A percentile compares a stretch with the other conserved stretches of the same genome.
Evolutionary conservation across 257 asterid genomes (phyloP).

Genomic region (Capsicum chinense): DNA sequence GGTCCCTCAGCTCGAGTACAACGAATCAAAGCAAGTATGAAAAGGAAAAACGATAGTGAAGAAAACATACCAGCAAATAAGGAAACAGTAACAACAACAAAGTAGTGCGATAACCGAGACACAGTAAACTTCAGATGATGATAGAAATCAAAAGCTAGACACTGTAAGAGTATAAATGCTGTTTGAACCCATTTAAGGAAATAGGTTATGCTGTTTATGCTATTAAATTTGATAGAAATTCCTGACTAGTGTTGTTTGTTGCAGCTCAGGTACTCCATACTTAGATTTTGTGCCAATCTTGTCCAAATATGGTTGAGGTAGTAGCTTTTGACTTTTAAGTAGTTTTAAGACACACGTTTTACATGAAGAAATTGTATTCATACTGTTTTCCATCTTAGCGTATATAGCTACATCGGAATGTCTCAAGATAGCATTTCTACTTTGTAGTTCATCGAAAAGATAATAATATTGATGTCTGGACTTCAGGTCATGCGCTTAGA

Average conservation of each 20-base stretch:
- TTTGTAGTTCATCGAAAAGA: background rate
- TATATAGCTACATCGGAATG: background rate
- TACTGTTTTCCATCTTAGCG: background rate
- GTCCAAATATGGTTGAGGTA: background rate
- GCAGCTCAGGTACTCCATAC: background rate
- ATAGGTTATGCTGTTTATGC: constrained; percentile 15
- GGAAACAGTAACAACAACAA: too few species aligned
- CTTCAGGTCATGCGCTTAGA: background rate
- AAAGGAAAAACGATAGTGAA: too few species aligned
- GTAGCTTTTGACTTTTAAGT: constrained; percentile 2
- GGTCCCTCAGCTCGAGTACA: too few species aligned
- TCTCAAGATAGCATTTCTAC: background rate
- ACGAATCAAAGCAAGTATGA: too few species aligned
- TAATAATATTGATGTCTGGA: background rate
- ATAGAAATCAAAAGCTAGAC: too few species aligned
- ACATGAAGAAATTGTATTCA: background rate
- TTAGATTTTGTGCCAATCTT: background rate
- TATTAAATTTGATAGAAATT: constrained; percentile 9
- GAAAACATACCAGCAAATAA: too few species aligned
- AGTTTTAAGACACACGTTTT: background rate
- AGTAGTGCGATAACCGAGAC: too few species aligned
- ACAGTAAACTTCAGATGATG: too few species aligned
- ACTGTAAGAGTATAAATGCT: too few species aligned
- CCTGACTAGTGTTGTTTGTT: background rate
- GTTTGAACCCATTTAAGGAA: constrained; percentile 19